Conservation (phyloP, 306 rosid genomes). For the Clitoria ternatea region DNA sequence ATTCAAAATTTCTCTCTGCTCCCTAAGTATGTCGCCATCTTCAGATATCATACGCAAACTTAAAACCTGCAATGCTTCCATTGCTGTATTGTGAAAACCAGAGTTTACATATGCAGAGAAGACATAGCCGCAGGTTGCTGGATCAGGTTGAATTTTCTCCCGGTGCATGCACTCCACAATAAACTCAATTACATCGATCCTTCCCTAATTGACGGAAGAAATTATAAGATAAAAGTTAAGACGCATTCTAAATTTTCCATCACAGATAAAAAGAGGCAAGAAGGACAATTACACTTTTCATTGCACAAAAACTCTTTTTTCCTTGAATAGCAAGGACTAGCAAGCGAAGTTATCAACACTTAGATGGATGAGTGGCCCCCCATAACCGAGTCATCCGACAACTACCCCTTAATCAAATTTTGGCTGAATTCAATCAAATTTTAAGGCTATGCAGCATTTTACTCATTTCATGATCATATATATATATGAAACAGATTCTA, state of each 20-base stretch:
- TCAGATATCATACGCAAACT: constrained; percentile 53
- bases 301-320: background rate
- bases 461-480: background rate
- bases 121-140: constrained; percentile 56
- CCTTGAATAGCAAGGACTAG: background rate
- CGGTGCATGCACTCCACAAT: constrained; percentile 66
- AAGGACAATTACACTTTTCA: background rate
- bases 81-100: constrained; percentile 57
- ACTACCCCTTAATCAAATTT: background rate
- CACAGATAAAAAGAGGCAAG: background rate
- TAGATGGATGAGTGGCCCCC: background rate
- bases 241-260: background rate
- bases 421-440: background rate
- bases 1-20: constrained; percentile 33
- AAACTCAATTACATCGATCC: constrained; percentile 72
- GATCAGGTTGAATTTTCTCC: constrained; percentile 54
- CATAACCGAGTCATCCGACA: constrained; percentile 2
- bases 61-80: constrained; percentile 69
- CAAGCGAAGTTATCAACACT: background rate
- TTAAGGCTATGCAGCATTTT: background rate
- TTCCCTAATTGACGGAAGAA: constrained; percentile 43
- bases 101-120: constrained; percentile 57
- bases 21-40: constrained; percentile 30
- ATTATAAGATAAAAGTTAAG: background rate
- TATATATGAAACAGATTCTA: background rate